Evolutionary conservation across 352 stramenopile genomes (phyloP).

Genomic region (Globisporangium middletonii): DNA sequence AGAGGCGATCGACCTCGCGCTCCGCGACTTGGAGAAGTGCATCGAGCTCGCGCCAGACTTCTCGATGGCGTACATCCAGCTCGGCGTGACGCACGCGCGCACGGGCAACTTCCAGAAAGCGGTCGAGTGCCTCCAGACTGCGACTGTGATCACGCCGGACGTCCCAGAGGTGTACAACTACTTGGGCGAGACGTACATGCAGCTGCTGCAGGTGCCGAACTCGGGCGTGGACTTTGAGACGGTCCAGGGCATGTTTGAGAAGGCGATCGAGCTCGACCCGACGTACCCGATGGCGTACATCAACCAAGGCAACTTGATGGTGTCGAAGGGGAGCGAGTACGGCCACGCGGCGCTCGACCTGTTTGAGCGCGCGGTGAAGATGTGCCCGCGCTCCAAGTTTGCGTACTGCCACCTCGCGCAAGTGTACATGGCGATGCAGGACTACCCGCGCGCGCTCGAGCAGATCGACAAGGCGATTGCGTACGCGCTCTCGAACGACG

Average conservation of each 20-base stretch:
- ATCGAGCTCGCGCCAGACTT: constrained; percentile 70
- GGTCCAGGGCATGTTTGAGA: constrained; percentile 76
- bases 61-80: constrained; percentile 78
- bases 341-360: constrained; percentile 61
- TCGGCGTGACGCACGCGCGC: constrained; percentile 69
- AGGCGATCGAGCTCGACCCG: constrained; percentile 71
- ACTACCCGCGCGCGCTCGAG: constrained; percentile 70
- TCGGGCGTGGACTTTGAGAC: constrained; percentile 42
- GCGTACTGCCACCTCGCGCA: constrained; percentile 78
- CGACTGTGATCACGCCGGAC: constrained; percentile 57
- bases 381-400: constrained; percentile 79
- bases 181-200: constrained; percentile 84
- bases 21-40: constrained; percentile 66
- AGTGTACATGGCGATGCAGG: constrained; percentile 85
- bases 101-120: constrained; percentile 68
- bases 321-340: constrained; percentile 68
- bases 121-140: constrained; percentile 58
- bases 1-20: constrained; percentile 40
- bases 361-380: constrained; percentile 73
- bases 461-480: constrained; percentile 74
- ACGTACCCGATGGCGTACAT: constrained; percentile 86
- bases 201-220: constrained; percentile 60
- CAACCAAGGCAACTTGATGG: constrained; percentile 76
- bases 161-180: constrained; percentile 86
- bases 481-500: constrained; percentile 68